Base-by-base conservation (phyloP, 2,329 filamentous ascomycete species). In the Paracamarosporium sp. region DNA sequence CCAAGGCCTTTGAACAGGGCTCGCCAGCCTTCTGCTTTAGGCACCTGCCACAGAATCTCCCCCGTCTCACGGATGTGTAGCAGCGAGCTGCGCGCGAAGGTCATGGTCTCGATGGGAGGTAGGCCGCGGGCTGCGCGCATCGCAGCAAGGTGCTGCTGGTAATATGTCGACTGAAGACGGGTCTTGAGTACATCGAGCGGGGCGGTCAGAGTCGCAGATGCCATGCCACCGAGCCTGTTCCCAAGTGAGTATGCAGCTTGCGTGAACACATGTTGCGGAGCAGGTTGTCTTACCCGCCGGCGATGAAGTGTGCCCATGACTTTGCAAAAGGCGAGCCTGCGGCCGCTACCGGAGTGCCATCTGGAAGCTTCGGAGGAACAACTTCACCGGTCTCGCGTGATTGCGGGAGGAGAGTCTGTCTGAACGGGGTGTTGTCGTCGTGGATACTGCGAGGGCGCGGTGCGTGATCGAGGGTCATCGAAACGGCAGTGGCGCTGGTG, bases 121-220 rank as follows among this genome's bases (percentile, higher is more conserved):
- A 83, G 71, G 12, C 81, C 81, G 53, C 84, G 81, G 38, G 87
- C 85, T n/a, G 85, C 80, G 48, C 90, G 86, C 8, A 86, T 84
- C 15, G 89, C 86, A 28, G 85, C 84, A 44, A 97, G 84, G 77
- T 97, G 91, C 8, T 88, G 84, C 76, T 97, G 92, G 82, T 97
- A 97, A 76, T 96, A 96, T 73, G 96, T 93, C 70, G 92, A 96
- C 76, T 98, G 94, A 3, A 98, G 83, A 33, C 94, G 88, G 11
- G 94, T 98, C 77, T 96, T 96, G 50, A 98, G 85, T 30, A 97
- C 93, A 73, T 97, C 94, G 58, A 98, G 89, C 22, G 94, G 94
- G 8, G 92, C 93, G 1, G 94, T 97, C n/a, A 97, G 79, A n/a
- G 91, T 89, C 24, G 94, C 91, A 11, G 94, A 90, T 17, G 92